phyloP scores from a whole-genome alignment of 1,284 basidiomycete species.

The Leccinum olivaceoglutinosum region DNA sequence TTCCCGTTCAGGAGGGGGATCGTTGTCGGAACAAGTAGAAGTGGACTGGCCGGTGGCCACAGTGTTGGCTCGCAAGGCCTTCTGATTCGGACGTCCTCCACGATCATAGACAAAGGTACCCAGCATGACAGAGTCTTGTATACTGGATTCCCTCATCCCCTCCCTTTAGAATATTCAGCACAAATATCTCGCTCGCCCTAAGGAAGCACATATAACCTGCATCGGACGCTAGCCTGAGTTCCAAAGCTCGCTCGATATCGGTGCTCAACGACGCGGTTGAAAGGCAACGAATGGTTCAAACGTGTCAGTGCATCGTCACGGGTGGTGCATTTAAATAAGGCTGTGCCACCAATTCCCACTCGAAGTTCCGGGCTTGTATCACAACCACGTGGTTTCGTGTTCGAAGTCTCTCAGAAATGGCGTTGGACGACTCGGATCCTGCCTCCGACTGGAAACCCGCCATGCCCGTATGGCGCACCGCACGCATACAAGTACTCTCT shows the following conservation, averaged over 20 bases:
- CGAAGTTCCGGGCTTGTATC: no score
- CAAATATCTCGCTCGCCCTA: not conserved
- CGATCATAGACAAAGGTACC: not conserved
- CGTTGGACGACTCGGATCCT: not conserved
- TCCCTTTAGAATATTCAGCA: not conserved
- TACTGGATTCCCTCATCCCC: no score
- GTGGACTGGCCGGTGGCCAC: slow-evolving; percentile 74
- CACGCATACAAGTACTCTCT: slow-evolving; percentile 16
- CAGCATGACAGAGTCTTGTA: not conserved
- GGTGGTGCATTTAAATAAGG: slow-evolving; percentile 5
- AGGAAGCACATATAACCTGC: not conserved
- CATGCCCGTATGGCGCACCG: slow-evolving; percentile 11
- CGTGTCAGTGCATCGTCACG: not conserved
- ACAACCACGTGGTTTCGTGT: not conserved
- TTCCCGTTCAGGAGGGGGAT: slow-evolving; percentile 26
- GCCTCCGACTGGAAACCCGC: slow-evolving; percentile 5
- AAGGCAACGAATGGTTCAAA: not conserved
- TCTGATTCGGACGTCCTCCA: not conserved
- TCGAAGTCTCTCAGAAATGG: slow-evolving; percentile 14
- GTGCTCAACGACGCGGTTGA: slow-evolving; percentile 8
- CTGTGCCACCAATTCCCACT: not conserved
- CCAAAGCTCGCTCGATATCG: not conserved
- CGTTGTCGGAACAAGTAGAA: slow-evolving; percentile 40
- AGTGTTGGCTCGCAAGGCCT: slow-evolving; percentile 44
- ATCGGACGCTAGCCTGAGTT: no score